A percentile compares a stretch with the other conserved stretches of the same genome.
Conservation (phyloP, 169 alveolate species). For the Plasmodium billcollinsi region DNA sequence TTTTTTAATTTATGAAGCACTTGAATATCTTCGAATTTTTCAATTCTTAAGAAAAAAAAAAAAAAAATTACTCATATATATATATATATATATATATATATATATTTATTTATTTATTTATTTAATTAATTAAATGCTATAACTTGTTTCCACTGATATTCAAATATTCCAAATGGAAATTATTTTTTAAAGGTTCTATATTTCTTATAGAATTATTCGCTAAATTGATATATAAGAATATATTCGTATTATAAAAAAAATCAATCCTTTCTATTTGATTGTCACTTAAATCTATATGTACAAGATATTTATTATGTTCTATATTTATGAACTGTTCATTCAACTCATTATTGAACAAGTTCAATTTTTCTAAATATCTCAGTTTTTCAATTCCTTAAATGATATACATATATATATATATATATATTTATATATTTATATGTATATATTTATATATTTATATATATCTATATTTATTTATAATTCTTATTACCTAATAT, state of each 20-base stretch:
- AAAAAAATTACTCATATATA: neutral
- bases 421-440: no score
- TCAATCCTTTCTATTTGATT: constrained; percentile 49
- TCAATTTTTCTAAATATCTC: constrained; percentile 45
- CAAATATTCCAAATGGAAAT: constrained; percentile 36
- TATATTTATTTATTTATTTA: neutral
- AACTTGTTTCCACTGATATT: constrained; percentile 73
- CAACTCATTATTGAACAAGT: constrained; percentile 45
- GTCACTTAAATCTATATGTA: constrained; percentile 64
- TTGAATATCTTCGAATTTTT: constrained; percentile 60
- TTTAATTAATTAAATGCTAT: neutral
- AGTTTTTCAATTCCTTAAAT: constrained; percentile 36
- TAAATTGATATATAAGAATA: constrained; percentile 24
- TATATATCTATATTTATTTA: neutral
- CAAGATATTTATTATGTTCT: constrained; percentile 31
- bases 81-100: neutral
- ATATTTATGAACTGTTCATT: constrained; percentile 42
- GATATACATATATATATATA: no score
- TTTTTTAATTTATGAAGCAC: constrained; percentile 26
- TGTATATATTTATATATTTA: neutral
- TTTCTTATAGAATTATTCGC: constrained; percentile 52
- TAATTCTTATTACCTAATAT: constrained; percentile 41
- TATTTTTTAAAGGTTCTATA: constrained; percentile 42
- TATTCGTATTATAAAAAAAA: constrained; percentile 23
- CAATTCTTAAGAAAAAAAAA: constrained; percentile 24